phyloP scores from a whole-genome alignment of 352 stramenopile species.

The Ochromonadaceae sp. region DNA sequence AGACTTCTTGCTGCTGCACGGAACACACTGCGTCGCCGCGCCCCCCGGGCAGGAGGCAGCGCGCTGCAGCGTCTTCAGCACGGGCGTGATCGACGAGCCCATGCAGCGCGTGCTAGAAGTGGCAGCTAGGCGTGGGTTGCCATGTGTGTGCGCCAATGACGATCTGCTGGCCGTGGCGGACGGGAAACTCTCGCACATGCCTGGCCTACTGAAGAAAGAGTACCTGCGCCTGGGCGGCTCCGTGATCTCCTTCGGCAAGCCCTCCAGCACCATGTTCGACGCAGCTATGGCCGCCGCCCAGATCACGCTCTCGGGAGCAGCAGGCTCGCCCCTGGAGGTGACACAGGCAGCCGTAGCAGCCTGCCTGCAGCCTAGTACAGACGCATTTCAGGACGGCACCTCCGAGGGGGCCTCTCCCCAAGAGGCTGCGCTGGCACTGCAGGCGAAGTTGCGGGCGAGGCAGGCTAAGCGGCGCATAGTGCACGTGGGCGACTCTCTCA shows the following conservation, averaged over 20 bases:
- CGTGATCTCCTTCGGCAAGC: conserved; percentile 26
- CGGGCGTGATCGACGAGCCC: not conserved
- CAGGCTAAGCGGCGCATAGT: not conserved
- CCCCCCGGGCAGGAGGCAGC: not conserved
- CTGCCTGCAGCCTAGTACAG: too few relatives aligned
- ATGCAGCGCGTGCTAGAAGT: not conserved
- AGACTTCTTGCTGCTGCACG: not conserved
- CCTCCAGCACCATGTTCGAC: conserved; percentile 13
- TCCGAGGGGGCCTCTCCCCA: too few relatives aligned
- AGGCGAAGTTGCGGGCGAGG: not conserved
- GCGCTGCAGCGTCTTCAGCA: not conserved
- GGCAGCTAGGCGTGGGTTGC: not conserved
- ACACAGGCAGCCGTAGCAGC: too few relatives aligned
- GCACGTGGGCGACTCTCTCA: not conserved
- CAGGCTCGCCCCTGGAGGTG: too few relatives aligned
- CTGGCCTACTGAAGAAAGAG: conserved; percentile 16
- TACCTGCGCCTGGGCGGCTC: conserved; percentile 23
- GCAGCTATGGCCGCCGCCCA: not conserved
- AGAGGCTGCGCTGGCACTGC: not conserved
- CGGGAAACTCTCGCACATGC: conserved; percentile 17
- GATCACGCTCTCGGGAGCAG: too few relatives aligned
- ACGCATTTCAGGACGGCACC: too few relatives aligned
- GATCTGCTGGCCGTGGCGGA: not conserved
- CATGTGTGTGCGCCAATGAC: not conserved
- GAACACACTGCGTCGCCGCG: not conserved